Evolutionary conservation across 805 yeast species (phyloP).

Genomic region (Sungouiella thailandica): DNA sequence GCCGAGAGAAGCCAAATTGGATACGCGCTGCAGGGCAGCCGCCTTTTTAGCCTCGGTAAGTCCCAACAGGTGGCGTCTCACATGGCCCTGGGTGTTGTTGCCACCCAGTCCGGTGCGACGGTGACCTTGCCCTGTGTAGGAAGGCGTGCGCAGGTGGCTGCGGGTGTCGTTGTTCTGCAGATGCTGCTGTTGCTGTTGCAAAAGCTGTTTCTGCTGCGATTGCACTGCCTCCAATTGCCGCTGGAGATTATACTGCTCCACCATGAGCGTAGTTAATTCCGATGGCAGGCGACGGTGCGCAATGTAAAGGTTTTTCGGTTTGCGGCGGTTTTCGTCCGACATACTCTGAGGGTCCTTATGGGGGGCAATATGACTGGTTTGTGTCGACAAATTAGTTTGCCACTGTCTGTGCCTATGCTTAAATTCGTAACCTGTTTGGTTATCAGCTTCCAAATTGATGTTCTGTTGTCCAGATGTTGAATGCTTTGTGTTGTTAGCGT

Average conservation of each 20-base stretch:
- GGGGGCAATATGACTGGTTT: too few relatives aligned
- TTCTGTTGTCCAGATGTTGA: too few relatives aligned
- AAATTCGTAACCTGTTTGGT: too few relatives aligned
- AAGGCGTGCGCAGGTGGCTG: conserved; percentile 32
- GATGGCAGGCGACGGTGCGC: conserved; percentile 98
- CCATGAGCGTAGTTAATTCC: conserved; percentile 87
- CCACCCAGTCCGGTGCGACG: conserved; percentile 29
- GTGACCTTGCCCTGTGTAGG: conserved; percentile 18
- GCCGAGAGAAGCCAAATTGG: conserved; percentile 29
- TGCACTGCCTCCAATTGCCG: conserved; percentile 90
- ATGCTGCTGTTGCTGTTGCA: conserved; percentile 57
- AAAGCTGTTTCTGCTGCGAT: conserved; percentile 83
- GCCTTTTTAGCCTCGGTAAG: conserved; percentile 91
- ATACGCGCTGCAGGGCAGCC: conserved; percentile 81
- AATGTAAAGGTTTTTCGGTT: conserved; percentile 57
- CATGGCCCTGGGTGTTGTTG: conserved; percentile 56
- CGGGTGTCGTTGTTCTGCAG: conserved; percentile 26
- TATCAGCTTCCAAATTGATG: too few relatives aligned
- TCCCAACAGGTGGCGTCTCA: conserved; percentile 88
- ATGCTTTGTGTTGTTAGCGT: too few relatives aligned
- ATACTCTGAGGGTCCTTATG: too few relatives aligned
- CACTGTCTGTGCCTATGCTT: too few relatives aligned
- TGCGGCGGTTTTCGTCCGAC: conserved; percentile 13
- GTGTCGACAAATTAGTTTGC: too few relatives aligned
- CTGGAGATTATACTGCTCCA: conserved; percentile 84